Evolutionary conservation across 192 early-diverging fungal species (phyloP).

Genomic region (Backusella parvicylindrica): DNA sequence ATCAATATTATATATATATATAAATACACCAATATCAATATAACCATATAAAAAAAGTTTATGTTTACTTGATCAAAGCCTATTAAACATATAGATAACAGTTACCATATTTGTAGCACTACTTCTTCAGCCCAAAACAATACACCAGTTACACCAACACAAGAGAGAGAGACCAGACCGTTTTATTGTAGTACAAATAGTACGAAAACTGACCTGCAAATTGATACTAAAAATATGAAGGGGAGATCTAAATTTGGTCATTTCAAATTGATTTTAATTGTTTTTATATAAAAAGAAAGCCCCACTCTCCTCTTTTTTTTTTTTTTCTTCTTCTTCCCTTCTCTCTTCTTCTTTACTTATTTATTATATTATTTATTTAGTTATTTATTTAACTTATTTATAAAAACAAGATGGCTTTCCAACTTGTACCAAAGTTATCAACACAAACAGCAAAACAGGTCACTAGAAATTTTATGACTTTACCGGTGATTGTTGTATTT

Average conservation of each 20-base stretch:
- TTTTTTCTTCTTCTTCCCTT: background rate
- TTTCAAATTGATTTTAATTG: background rate
- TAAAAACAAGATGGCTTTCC: background rate
- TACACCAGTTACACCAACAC: background rate
- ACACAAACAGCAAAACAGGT: background rate
- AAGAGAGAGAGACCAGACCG: background rate
- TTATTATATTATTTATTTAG: background rate
- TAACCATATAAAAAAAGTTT: background rate
- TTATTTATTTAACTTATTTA: background rate
- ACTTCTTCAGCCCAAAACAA: background rate
- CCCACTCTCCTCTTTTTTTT: background rate
- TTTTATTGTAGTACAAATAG: background rate
- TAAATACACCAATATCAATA: too few species aligned
- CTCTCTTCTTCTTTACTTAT: background rate
- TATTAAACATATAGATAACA: background rate
- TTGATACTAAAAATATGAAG: background rate
- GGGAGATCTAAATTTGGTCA: constrained; percentile 1
- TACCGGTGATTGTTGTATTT: background rate
- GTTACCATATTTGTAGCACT: background rate
- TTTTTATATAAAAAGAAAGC: background rate
- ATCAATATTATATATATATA: background rate
- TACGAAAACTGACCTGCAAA: background rate
- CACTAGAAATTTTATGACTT: background rate
- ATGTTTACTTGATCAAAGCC: background rate
- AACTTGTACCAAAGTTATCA: background rate